These are phyloP conservation scores for Dothideomycetes sp. DNA, from an alignment of 2,329 filamentous ascomycete species.

Conservation along the genomic window DNA sequence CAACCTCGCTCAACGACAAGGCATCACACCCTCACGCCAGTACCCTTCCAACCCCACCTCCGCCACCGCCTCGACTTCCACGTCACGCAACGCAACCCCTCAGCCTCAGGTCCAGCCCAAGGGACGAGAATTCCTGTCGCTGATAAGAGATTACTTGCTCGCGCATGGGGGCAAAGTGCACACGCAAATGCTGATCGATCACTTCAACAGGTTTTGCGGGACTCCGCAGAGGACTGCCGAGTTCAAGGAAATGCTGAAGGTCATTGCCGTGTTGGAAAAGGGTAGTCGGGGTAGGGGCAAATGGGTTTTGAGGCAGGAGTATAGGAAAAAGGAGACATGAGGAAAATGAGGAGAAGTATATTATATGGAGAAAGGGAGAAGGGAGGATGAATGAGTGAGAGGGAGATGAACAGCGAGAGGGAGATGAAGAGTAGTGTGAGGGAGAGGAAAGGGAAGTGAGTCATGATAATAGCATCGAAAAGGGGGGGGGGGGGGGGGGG, in stretches of 20 bases:
- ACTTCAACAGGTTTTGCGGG: slow-evolving; percentile 74
- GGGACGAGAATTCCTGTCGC: slow-evolving; percentile 36
- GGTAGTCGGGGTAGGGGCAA: slow-evolving; percentile 41
- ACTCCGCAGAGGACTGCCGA: slow-evolving; percentile 60
- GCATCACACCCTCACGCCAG: slow-evolving; percentile 14
- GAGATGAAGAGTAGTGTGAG: background rate
- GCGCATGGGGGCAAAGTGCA: slow-evolving; percentile 69
- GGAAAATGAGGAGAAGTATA: background rate
- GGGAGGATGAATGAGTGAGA: background rate
- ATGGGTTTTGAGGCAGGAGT: slow-evolving; percentile 54
- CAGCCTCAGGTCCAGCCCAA: slow-evolving; percentile 23
- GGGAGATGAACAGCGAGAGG: background rate
- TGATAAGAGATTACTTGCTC: slow-evolving; percentile 69
- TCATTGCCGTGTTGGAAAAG: slow-evolving; percentile 62
- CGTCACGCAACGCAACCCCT: slow-evolving; percentile 22
- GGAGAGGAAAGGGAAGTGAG: no score
- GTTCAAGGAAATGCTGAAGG: slow-evolving; percentile 73
- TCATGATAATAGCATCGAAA: no score
- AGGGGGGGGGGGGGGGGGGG: no score
- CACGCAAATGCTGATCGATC: slow-evolving; percentile 78
- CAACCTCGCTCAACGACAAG: slow-evolving; percentile 35
- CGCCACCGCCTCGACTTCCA: slow-evolving; percentile 24
- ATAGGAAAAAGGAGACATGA: slow-evolving; percentile 19
- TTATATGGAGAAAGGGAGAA: background rate
- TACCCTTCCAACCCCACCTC: slow-evolving; percentile 1